Evolutionary conservation across 2,329 filamentous ascomycete species (phyloP).

Genomic region (Clarireedia sp.): DNA sequence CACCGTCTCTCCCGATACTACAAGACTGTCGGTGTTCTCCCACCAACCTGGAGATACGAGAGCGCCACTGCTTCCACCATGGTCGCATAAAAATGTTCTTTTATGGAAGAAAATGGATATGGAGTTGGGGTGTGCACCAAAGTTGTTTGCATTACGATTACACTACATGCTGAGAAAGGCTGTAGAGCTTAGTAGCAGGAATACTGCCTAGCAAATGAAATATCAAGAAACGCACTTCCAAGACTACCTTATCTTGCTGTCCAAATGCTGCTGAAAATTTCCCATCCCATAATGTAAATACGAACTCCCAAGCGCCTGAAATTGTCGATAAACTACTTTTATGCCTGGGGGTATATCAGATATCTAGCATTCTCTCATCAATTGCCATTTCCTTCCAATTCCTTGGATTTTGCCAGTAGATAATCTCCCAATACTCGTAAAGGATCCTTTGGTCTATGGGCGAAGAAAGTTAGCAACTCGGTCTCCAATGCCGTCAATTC

Average conservation of each 20-base stretch:
- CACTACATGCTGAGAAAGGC: constrained; percentile 6
- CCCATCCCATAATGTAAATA: neutral
- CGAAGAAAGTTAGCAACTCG: too few relatives aligned
- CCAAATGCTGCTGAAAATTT: neutral
- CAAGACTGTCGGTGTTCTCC: constrained; percentile 81
- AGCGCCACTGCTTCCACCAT: constrained; percentile 90
- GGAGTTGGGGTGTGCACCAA: constrained; percentile 26
- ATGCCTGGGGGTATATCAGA: neutral
- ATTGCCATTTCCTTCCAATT: constrained; percentile 42
- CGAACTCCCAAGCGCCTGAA: neutral
- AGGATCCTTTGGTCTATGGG: constrained; percentile 54
- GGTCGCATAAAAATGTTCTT: constrained; percentile 57
- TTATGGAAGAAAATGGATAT: constrained; percentile 13
- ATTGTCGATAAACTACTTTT: neutral
- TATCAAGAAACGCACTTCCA: constrained; percentile 22
- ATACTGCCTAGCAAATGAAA: constrained; percentile 25
- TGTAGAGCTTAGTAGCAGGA: constrained; percentile 21
- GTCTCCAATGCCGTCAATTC: neutral
- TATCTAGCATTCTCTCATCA: neutral
- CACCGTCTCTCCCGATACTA: constrained; percentile 99
- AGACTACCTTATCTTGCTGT: neutral
- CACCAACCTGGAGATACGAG: constrained; percentile 99
- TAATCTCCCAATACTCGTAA: constrained; percentile 63
- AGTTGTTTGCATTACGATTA: constrained; percentile 15
- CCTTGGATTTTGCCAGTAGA: constrained; percentile 58